phyloP scores from a whole-genome alignment of 768 basidiomycete species.

The Termitomyces sp. region DNA sequence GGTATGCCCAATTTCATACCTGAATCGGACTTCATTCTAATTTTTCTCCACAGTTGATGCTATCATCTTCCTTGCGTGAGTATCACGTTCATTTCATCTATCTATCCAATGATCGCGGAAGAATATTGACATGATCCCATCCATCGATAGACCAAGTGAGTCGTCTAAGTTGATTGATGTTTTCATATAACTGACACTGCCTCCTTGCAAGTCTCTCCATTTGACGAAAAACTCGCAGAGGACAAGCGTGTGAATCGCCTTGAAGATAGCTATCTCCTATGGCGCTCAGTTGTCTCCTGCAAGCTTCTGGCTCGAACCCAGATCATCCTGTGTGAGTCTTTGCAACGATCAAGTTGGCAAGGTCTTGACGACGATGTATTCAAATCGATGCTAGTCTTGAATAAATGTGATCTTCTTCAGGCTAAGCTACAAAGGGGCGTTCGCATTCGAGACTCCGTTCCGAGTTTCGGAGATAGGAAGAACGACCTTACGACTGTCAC shows the following conservation, averaged over 20 bases:
- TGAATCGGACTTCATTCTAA: neutral
- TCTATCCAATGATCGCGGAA: neutral
- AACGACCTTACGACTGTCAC: constrained; percentile 68
- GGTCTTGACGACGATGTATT: neutral
- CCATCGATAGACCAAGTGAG: constrained; percentile 34
- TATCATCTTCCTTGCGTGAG: constrained; percentile 77
- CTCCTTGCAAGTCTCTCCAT: constrained; percentile 55
- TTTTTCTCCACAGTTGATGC: constrained; percentile 47
- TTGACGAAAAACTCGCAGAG: constrained; percentile 75
- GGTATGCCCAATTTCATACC: constrained; percentile 24
- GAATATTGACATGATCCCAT: neutral
- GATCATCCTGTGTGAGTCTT: constrained; percentile 39
- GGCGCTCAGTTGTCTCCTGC: constrained; percentile 69
- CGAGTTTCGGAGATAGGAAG: constrained; percentile 67
- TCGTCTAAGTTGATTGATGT: constrained; percentile 2
- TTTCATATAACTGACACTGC: constrained; percentile 11
- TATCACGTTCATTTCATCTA: constrained; percentile 6
- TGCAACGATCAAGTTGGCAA: neutral
- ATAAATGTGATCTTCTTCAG: constrained; percentile 70
- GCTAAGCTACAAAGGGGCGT: constrained; percentile 67
- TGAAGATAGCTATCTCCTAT: constrained; percentile 72
- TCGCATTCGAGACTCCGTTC: constrained; percentile 60
- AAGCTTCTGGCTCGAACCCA: constrained; percentile 58
- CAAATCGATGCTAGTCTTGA: constrained; percentile 38
- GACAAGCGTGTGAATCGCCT: constrained; percentile 65